A percentile compares a stretch with the other conserved stretches of the same genome.
phyloP scores from a whole-genome alignment of 2,329 filamentous ascomycete genomes.

The Alternaria arborescens region DNA sequence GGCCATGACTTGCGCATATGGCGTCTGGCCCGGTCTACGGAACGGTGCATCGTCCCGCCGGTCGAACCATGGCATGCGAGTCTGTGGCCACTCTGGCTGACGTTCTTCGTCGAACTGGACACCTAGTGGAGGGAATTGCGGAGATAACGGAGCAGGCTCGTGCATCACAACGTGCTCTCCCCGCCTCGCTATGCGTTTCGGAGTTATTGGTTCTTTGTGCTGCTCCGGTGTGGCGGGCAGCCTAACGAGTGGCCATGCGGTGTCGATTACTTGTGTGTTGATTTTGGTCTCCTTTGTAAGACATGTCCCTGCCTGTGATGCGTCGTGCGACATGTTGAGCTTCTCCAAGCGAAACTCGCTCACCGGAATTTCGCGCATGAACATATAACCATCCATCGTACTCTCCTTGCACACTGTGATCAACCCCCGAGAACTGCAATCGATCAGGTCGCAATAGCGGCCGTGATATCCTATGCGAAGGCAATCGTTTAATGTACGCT shows the following conservation, averaged over 20 bases:
- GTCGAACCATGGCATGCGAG: conserved; percentile 1
- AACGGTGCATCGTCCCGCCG: conserved; percentile 7
- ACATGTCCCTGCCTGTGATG: background rate
- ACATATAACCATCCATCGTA: background rate
- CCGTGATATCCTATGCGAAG: background rate
- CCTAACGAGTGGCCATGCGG: background rate
- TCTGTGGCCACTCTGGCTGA: conserved; percentile 6
- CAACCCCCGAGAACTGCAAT: background rate
- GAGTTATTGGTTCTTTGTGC: background rate
- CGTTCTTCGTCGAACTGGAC: conserved; percentile 5
- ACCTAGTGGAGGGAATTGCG: background rate
- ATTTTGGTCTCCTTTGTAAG: background rate
- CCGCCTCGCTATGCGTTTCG: background rate
- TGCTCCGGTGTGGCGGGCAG: background rate
- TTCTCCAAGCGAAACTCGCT: conserved; percentile 3
- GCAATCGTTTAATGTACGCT: background rate
- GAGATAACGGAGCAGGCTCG: background rate
- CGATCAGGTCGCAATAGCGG: conserved; percentile 3
- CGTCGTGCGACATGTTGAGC: background rate
- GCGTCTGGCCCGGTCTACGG: background rate
- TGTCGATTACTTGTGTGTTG: background rate
- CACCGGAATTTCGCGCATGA: background rate
- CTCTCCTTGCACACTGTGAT: conserved; percentile 1
- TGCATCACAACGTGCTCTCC: background rate
- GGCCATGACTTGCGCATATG: conserved; percentile 2